phyloP scores from a whole-genome alignment of 2,329 filamentous ascomycete genomes.

The Ceratocystis variospora region DNA sequence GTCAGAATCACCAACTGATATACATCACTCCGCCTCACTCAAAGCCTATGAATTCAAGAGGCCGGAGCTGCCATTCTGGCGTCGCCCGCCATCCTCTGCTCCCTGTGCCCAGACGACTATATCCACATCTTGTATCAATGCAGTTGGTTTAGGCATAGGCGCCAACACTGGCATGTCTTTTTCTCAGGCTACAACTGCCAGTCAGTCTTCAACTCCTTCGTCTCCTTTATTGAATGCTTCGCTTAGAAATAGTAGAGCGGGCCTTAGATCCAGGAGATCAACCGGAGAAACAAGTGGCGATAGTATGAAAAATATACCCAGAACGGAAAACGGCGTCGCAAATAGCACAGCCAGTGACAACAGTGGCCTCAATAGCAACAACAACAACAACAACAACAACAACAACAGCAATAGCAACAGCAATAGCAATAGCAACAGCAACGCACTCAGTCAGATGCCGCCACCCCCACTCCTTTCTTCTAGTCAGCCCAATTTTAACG shows the following conservation, averaged over 20 bases:
- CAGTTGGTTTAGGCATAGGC: constrained; percentile 18
- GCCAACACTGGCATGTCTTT: constrained; percentile 23
- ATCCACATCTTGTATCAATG: not conserved
- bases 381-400: not conserved
- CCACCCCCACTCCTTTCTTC: constrained; percentile 17
- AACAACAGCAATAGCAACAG: not conserved
- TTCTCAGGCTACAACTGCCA: constrained; percentile 34
- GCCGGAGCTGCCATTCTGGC: constrained; percentile 4
- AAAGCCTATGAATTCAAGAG: not conserved
- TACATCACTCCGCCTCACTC: not conserved
- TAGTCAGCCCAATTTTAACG: constrained; percentile 21
- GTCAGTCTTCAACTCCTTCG: constrained; percentile 22
- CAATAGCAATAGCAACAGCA: not conserved
- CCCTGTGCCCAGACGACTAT: not conserved
- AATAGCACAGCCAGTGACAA: not conserved
- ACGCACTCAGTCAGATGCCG: constrained; percentile 8
- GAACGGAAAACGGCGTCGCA: not conserved
- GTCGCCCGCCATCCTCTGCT: not conserved
- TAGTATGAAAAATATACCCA: not conserved
- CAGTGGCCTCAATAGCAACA: not conserved
- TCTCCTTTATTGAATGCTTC: constrained; percentile 25
- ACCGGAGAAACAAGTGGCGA: not conserved
- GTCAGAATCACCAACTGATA: not conserved
- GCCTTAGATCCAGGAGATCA: constrained; percentile 7
- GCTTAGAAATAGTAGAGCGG: constrained; percentile 14